Evolutionary conservation across 768 basidiomycete species (phyloP), one percentile per base, ranked within the genome.

Genomic region (Boletus insuetus): DNA sequence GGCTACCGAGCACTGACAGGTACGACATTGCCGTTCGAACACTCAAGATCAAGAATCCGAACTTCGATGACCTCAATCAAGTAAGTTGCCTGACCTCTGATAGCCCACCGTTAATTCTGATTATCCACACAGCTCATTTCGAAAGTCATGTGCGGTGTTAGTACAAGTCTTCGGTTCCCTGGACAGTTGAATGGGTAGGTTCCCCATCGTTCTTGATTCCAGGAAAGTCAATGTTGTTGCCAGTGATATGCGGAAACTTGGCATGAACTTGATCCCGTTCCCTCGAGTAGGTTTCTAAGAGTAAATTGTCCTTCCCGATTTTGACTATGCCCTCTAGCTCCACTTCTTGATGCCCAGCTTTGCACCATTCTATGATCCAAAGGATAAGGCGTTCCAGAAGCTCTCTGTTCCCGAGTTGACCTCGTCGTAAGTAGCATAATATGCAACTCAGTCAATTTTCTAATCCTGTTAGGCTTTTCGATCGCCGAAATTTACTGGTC

Each of bases 341-440:
- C 96, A 99, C 70, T 99, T 98, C 83, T 82, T 99, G 63, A 90
- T 93, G 78, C 92, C 93, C 46, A 94, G 92, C 60, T 97, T 94
- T 69, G 94, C 93, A 0, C 97, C 97, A 1, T 84, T 98, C 62
- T 84, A 81, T 58, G 82, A 92, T 60, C 78, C 83, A 3, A 83
- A 82, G 51, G 77, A 84, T 1, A 76, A 75, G 46, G 73, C 81
- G 3, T 94, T 82, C 73, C 78, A 86, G 59, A 77, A 78, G 24
- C 71, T 79, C 42, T 82, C 82, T 7, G 77, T 90, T 4, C 64
- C 83, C 0, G 91, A 94, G 58, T 67, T 95, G 51, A 92, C 89
- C 0, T 77, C 80, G 60, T 83, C 85, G 90, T 92, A 74, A 44
- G 86, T 69, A 19, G 43, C 11, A 26, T 41, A 14, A 16, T 14